Conservation (phyloP, 169 alveolate genomes). For the Plasmodium inui region DNA sequence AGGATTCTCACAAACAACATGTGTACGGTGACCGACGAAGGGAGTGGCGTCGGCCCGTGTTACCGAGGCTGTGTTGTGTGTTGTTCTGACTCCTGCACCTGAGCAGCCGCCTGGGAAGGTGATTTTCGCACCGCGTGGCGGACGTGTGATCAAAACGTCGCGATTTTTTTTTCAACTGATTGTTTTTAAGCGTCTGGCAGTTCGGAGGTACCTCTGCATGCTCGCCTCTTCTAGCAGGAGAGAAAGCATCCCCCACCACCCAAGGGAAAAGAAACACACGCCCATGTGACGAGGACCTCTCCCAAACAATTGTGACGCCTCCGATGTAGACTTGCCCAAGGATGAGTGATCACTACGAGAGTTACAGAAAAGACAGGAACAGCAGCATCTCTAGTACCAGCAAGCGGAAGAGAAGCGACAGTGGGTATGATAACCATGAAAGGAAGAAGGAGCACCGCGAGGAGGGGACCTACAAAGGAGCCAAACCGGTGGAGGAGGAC, state of each 20-base stretch:
- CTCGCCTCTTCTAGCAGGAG: background rate
- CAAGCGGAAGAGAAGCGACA: slow-evolving; percentile 7
- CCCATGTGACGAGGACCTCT: background rate
- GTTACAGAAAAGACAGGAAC: background rate
- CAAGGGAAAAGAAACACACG: background rate
- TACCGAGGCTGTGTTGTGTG: no score
- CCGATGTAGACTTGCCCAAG: background rate
- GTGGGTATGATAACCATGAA: background rate
- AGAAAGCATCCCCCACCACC: background rate
- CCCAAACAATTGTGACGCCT: background rate
- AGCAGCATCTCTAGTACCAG: background rate
- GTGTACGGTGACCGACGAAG: no score
- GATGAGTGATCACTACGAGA: background rate
- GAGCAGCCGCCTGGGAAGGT: background rate
- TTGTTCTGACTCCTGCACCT: no score
- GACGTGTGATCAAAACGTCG: background rate
- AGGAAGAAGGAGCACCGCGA: slow-evolving; percentile 13
- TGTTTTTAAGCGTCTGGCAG: background rate
- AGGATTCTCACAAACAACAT: no score
- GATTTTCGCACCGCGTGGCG: background rate
- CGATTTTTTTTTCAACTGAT: background rate
- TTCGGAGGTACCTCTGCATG: background rate
- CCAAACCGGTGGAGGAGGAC: background rate
- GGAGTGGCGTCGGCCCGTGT: no score
- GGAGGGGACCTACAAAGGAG: background rate